phyloP scores from a whole-genome alignment of 2,329 filamentous ascomycete species.

The Curvularia spicifera region DNA sequence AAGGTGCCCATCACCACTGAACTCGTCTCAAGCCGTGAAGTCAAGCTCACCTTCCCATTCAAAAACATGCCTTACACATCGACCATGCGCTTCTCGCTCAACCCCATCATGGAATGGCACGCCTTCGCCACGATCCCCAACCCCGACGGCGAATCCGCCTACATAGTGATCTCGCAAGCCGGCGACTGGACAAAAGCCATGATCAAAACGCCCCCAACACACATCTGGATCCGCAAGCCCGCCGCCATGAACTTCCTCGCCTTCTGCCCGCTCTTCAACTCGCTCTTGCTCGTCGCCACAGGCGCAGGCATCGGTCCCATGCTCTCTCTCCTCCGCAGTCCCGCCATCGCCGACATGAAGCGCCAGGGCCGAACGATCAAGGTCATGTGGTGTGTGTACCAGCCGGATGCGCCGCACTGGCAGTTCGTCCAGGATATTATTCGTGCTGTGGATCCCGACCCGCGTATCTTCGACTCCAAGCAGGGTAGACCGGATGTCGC shows the following conservation, averaged over 20 bases:
- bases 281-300: slow-evolving; percentile 30
- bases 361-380: slow-evolving; percentile 6
- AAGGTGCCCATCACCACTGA: slow-evolving; percentile 69
- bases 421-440: slow-evolving; percentile 22
- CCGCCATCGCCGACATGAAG: slow-evolving; percentile 16
- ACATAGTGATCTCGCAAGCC: slow-evolving; percentile 41
- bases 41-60: slow-evolving; percentile 64
- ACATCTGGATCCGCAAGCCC: slow-evolving; percentile 28
- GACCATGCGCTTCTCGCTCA: slow-evolving; percentile 23
- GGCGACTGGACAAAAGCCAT: slow-evolving; percentile 45
- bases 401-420: slow-evolving; percentile 23
- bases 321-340: slow-evolving; percentile 26
- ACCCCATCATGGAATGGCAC: slow-evolving; percentile 46
- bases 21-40: slow-evolving; percentile 72
- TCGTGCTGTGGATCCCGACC: slow-evolving; percentile 17
- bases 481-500: slow-evolving; percentile 19
- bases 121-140: slow-evolving; percentile 47
- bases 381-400: slow-evolving; percentile 30
- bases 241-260: slow-evolving; percentile 31
- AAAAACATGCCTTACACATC: slow-evolving; percentile 33
- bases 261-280: slow-evolving; percentile 25
- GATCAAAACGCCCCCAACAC: slow-evolving; percentile 17
- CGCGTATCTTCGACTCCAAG: slow-evolving; percentile 24
- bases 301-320: slow-evolving; percentile 35
- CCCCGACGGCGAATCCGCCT: slow-evolving; percentile 8